phyloP scores from a whole-genome alignment of 139 green algal species.

The Chlorella sp. region DNA sequence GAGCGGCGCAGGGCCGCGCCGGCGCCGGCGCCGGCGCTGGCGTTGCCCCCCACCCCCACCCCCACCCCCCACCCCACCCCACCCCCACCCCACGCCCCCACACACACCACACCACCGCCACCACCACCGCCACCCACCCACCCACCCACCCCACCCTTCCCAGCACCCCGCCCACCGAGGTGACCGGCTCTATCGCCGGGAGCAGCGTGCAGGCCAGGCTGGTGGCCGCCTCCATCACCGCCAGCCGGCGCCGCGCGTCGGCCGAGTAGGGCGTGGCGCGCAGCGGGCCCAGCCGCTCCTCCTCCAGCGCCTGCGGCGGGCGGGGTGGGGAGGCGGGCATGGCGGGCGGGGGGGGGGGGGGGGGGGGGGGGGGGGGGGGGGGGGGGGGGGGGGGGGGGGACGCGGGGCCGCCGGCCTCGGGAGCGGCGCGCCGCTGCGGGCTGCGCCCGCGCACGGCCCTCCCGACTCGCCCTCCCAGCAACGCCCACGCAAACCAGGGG shows the following conservation, averaged over 20 bases:
- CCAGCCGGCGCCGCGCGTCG: slow-evolving; percentile 37
- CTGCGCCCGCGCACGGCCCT: too few species aligned
- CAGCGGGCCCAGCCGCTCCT: slow-evolving; percentile 56
- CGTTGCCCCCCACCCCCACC: too few species aligned
- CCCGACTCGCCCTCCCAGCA: too few species aligned
- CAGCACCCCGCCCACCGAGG: slow-evolving; percentile 21
- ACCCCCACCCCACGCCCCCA: too few species aligned
- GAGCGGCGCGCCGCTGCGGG: too few species aligned
- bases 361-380: background rate
- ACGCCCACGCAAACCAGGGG: too few species aligned
- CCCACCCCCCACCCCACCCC: too few species aligned
- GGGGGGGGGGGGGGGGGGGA: background rate
- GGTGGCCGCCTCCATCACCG: slow-evolving; percentile 78
- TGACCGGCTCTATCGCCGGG: slow-evolving; percentile 86
- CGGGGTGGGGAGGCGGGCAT: background rate
- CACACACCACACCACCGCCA: too few species aligned
- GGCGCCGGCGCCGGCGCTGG: too few species aligned
- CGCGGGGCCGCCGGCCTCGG: background rate
- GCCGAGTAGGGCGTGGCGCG: slow-evolving; percentile 28
- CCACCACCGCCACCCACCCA: too few species aligned
- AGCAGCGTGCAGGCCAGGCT: slow-evolving; percentile 74
- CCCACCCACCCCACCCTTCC: too few species aligned
- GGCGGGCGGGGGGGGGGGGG: background rate
- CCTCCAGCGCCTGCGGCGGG: slow-evolving; percentile 54
- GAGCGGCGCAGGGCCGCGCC: background rate